Conservation (phyloP, 2,329 filamentous ascomycete genomes). For the Clonostachys sp. region DNA sequence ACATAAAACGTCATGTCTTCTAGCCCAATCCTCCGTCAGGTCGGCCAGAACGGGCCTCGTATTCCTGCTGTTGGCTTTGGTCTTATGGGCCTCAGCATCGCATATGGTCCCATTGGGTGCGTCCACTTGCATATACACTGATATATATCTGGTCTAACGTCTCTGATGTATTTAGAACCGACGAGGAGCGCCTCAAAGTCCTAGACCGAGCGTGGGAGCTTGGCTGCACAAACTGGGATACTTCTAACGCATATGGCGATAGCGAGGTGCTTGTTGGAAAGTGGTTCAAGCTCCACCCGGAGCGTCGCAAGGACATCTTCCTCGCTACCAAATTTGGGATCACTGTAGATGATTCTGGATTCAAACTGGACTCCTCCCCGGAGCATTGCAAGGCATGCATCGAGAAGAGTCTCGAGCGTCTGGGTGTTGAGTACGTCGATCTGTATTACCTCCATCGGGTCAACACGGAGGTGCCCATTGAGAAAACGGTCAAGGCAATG, state of each 20-base stretch:
- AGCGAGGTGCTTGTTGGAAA: slow-evolving; percentile 39
- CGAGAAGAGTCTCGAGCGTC: slow-evolving; percentile 27
- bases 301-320: slow-evolving; percentile 37
- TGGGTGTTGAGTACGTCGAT: slow-evolving; percentile 46
- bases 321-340: slow-evolving; percentile 27
- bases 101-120: slow-evolving; percentile 9
- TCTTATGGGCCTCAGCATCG: slow-evolving; percentile 34
- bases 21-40: slow-evolving; percentile 7
- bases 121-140: too few species aligned
- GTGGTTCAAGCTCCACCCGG: slow-evolving; percentile 43
- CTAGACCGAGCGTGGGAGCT: slow-evolving; percentile 40
- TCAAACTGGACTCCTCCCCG: slow-evolving; percentile 10
- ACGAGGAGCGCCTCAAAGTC: slow-evolving; percentile 40
- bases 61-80: slow-evolving; percentile 45
- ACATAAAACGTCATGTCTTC: too few species aligned
- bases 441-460: slow-evolving; percentile 20
- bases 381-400: slow-evolving; percentile 12
- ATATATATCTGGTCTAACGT: too few species aligned
- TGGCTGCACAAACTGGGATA: slow-evolving; percentile 44
- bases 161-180: slow-evolving; percentile 17
- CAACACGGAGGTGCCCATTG: slow-evolving; percentile 24
- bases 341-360: background rate
- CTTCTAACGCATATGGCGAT: slow-evolving; percentile 32
- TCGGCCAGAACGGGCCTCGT: slow-evolving; percentile 44
- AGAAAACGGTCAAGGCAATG: slow-evolving; percentile 42